Base-by-base conservation (phyloP, 2,329 filamentous ascomycete genomes). In the Verticillium tricorpus region DNA sequence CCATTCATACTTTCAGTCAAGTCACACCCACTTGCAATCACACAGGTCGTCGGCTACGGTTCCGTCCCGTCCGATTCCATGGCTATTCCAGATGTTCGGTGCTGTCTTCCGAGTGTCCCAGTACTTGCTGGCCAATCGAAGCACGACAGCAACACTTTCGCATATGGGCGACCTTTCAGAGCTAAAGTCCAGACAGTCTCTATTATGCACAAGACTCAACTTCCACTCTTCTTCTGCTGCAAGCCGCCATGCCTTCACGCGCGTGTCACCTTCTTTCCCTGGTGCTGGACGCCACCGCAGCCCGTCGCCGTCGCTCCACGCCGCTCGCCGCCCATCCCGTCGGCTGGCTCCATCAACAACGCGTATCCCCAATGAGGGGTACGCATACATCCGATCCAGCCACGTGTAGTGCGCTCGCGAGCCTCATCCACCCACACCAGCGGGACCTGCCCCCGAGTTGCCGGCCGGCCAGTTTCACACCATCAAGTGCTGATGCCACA, bases 1-100 rank as follows among this genome's bases (percentile, higher is more conserved):
- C 15, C 54, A 34, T 40, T 37, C 54, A 34, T 56, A 32, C 35
- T 54, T 62, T 32, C 22, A 25, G 19, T 28, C 55, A n/a, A 19
- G 58, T 65, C 31, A 58, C 62, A 64, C 60, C 58, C 25, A 39
- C 17, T 17, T 11, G 56, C 37, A 57, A 56, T 34, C 8, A 22
- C 11, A 52, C 22, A 22, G 9, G 19, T 14, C 45, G n/a, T 22
- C 19, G 14, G 45, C 11, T 25, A 25, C 14, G 12, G 45, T 19
- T 52, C 15, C 45, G 19, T 25, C 4, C 3, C 45, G 19, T 25
- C 45, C 2, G 22, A 12, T 3, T 3, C 9, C 22, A 19, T 25
- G 45, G 45, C n/a, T 52, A n/a, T 22, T 22, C 19, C 45, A 52
- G 19, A 52, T 22, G 19, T 19, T 52, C 19, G 12, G n/a, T 25